Evolutionary conservation across 768 basidiomycete genomes (phyloP).

Genomic region (Kockovaella imperatae): DNA sequence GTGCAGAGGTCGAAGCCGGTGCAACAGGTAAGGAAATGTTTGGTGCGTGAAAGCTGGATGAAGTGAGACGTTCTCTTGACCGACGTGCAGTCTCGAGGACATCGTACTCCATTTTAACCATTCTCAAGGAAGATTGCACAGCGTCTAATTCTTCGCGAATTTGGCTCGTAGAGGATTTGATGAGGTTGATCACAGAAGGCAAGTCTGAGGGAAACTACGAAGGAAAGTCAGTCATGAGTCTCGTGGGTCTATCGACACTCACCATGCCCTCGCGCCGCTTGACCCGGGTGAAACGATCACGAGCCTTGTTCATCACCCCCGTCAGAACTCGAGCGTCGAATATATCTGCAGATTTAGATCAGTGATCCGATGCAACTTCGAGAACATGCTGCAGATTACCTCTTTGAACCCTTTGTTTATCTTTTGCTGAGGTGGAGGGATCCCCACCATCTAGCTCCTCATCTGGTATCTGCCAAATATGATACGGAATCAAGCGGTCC

Average conservation of each 20-base stretch:
- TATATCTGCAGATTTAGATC: slow-evolving; percentile 5
- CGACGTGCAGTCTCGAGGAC: no score
- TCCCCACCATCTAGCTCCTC: slow-evolving; percentile 21
- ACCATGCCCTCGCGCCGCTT: slow-evolving; percentile 11
- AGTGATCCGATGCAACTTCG: neutral
- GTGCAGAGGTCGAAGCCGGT: neutral
- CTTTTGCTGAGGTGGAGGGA: neutral
- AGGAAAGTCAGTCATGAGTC: neutral
- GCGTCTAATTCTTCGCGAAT: slow-evolving; percentile 11
- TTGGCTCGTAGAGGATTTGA: slow-evolving; percentile 5
- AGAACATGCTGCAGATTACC: neutral
- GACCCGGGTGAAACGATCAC: slow-evolving; percentile 8
- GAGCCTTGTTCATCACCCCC: slow-evolving; percentile 3
- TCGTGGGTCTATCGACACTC: slow-evolving; percentile 4
- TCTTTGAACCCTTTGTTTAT: neutral
- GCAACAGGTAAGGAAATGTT: no score
- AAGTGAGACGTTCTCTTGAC: no score
- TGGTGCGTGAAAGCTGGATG: no score
- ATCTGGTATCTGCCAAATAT: slow-evolving; percentile 33
- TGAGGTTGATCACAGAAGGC: slow-evolving; percentile 4
- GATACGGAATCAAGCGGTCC: slow-evolving; percentile 27
- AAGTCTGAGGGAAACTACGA: slow-evolving; percentile 9
- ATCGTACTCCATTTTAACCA: neutral
- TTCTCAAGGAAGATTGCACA: slow-evolving; percentile 2
- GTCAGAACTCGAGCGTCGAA: slow-evolving; percentile 6